Evolutionary conservation across 192 early-diverging fungal species (phyloP).

Genomic region (Coemansia sp.): DNA sequence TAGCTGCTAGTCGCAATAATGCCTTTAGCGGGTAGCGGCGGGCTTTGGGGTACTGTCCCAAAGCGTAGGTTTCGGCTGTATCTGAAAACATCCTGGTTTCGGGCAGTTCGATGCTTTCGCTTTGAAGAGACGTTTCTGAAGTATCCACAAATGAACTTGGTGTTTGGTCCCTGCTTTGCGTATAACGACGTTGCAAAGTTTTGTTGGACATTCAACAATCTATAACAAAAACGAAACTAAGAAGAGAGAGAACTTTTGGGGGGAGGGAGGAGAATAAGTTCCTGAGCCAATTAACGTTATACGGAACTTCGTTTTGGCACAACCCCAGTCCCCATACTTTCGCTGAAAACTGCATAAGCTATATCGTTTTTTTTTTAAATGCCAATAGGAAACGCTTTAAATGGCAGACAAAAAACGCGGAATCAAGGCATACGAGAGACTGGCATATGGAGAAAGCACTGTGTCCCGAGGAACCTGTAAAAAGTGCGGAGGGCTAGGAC

Average conservation of each 20-base stretch:
- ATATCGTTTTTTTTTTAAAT: conserved; percentile 1
- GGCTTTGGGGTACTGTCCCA: conserved; percentile 44
- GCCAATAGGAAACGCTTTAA: neutral
- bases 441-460: conserved; percentile 27
- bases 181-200: neutral
- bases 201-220: neutral
- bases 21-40: conserved; percentile 14
- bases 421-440: conserved; percentile 51
- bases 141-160: neutral
- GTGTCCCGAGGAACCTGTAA: conserved; percentile 44
- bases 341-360: no score
- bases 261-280: no score
- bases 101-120: neutral
- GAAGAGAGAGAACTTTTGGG: neutral
- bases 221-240: neutral
- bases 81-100: neutral
- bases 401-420: conserved; percentile 43
- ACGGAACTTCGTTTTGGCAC: no score
- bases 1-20: conserved; percentile 23
- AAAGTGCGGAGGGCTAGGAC: conserved; percentile 52
- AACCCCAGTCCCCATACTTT: no score
- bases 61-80: conserved; percentile 16
- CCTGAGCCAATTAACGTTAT: no score
- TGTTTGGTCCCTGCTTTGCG: conserved; percentile 2
- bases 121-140: neutral